phyloP scores from a whole-genome alignment of 2,329 filamentous ascomycete species.

The Fusarium musae region DNA sequence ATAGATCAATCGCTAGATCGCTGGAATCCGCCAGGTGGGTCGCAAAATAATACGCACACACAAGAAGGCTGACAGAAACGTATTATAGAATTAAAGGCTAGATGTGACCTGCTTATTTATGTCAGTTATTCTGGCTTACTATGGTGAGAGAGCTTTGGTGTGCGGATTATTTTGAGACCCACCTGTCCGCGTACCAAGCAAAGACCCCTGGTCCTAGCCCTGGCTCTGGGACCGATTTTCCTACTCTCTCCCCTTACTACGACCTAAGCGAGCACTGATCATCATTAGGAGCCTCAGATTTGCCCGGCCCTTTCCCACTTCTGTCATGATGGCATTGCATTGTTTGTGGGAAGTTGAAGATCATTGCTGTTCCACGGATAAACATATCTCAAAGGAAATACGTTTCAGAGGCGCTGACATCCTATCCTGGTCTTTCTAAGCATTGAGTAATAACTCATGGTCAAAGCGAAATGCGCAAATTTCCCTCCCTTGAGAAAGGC shows the following conservation, averaged over 20 bases:
- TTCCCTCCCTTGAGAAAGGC: background rate
- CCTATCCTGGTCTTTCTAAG: background rate
- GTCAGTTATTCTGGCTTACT: no score
- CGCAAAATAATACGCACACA: no score
- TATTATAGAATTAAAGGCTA: no score
- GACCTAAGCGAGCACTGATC: constrained; percentile 15
- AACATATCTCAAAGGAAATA: background rate
- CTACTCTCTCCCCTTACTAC: background rate
- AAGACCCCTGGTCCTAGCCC: background rate
- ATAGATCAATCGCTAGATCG: constrained; percentile 1
- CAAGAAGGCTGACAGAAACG: no score
- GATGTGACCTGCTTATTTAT: no score
- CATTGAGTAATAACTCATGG: background rate
- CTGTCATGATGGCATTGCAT: constrained; percentile 22
- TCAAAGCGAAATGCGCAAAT: constrained; percentile 10
- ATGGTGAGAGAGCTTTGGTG: no score
- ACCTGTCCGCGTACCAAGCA: background rate
- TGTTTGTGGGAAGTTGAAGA: constrained; percentile 16
- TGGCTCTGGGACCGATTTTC: background rate
- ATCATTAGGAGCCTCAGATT: background rate
- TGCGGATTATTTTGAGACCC: no score
- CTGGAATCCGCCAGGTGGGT: background rate
- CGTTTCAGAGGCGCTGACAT: background rate
- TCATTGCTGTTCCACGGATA: constrained; percentile 3
- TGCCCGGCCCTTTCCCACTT: constrained; percentile 2